Evolutionary conservation across 2,329 filamentous ascomycete genomes (phyloP), one percentile per base, ranked within the genome.

Genomic region (Penicillium polonicum): DNA sequence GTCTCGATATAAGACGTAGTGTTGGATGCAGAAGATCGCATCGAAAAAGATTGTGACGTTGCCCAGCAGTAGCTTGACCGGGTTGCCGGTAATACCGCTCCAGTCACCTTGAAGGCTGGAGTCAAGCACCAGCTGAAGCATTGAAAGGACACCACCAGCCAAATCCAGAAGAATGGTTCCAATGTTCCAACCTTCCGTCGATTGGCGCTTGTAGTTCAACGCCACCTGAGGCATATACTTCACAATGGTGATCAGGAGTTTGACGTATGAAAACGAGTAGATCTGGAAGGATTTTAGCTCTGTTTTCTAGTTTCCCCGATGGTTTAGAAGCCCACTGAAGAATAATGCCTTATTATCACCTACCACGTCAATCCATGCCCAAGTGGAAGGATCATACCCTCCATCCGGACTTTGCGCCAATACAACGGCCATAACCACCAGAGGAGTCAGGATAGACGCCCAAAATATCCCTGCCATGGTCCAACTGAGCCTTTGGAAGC

Each of bases 191-290:
- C 94, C 94, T 21, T 83, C 77, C 0, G 94, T 97, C 56, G 90
- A 95, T 71, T 88, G 84, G 68, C 93, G 91, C 67, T 87, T 86
- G 72, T 88, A 92, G 78, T 97, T 97, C 66, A 88, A 82, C 68
- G 89, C 81, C 38, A 90, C 85, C 79, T 96, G 92, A 5, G 94
- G 94, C 46, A 91, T 87, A 76, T 97, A 97, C 78, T 99, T 99
- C 76, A 96, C 84, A 27, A 97, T 78, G 0, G 93, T 96, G 64
- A 96, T 85, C 54, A 92, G 75, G 35, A 99, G 81, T 78, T 99
- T 99, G 71, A 96, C 88, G 72, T 95, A 95, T 42, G 90, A 91
- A 33, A 95, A 78, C 13, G 88, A 84, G 69, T 87, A 85, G 33
- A 86, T 77, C 84, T 83, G 60, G 61, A 46, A 13, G 8, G 3